Evolutionary conservation across 305 asterid genomes (phyloP).

Genomic region (Rubia balearica): DNA sequence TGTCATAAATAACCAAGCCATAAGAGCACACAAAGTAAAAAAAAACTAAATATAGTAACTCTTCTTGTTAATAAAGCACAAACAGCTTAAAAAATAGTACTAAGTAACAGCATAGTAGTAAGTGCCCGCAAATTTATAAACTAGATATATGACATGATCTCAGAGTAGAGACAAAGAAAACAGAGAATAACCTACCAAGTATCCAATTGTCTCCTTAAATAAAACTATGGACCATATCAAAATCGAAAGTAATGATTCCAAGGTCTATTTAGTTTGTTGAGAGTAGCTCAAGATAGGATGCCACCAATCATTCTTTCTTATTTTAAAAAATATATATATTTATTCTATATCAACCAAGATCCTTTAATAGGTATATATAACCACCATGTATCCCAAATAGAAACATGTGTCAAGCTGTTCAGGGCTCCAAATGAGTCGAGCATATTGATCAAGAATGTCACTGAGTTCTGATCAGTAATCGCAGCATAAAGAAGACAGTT

Average conservation of each 20-base stretch:
- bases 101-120: neutral
- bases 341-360: neutral
- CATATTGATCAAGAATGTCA: neutral
- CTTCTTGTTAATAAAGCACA: too few relatives aligned
- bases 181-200: neutral
- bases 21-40: neutral
- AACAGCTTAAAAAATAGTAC: too few relatives aligned
- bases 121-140: neutral
- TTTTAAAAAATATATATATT: neutral
- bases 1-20: conserved; percentile 10
- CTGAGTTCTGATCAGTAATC: neutral
- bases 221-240: neutral
- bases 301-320: neutral
- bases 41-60: neutral
- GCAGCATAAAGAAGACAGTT: neutral
- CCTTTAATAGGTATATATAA: neutral
- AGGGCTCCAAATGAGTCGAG: neutral
- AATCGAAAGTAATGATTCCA: neutral
- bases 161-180: neutral
- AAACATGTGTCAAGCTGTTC: neutral
- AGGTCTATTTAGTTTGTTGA: neutral
- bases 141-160: neutral
- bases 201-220: neutral
- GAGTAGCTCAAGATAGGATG: neutral
- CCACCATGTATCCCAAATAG: neutral